These are phyloP conservation scores for Pleurozium schreberi DNA, from an alignment of 225 moss, liverwort and hornwort species.

Conservation along the genomic window DNA sequence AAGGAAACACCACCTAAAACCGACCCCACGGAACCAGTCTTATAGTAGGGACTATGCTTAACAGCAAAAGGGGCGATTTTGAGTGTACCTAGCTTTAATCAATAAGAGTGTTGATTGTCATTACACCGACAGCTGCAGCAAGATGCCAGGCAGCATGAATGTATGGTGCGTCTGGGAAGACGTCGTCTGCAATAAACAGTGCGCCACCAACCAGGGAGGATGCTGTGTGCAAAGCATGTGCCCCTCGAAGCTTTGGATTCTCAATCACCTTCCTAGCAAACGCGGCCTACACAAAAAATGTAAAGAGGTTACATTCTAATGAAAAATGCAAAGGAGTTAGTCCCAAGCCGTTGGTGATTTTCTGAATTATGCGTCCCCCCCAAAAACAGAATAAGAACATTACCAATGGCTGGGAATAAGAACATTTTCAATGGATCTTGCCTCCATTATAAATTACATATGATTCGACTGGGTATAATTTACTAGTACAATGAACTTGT, in stretches of 20 bases:
- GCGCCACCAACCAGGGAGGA: slow-evolving; percentile 66
- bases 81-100: neutral
- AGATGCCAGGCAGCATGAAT: slow-evolving; percentile 97
- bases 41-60: neutral
- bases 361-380: neutral
- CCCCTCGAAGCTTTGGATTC: slow-evolving; percentile 58
- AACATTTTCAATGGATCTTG: neutral
- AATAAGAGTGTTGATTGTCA: slow-evolving; percentile 49
- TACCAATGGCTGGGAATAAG: neutral
- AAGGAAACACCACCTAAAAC: neutral
- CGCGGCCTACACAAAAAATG: slow-evolving; percentile 38
- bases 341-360: neutral
- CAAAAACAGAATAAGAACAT: neutral
- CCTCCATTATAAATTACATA: neutral
- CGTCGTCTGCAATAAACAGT: slow-evolving; percentile 78
- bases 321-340: neutral
- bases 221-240: slow-evolving; percentile 53
- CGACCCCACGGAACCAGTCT: neutral
- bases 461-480: neutral
- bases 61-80: neutral
- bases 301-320: neutral
- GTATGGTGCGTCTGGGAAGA: slow-evolving; percentile 57
- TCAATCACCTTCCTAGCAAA: slow-evolving; percentile 47
- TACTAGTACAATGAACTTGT: neutral
- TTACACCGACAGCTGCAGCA: slow-evolving; percentile 69